Conservation (phyloP, 345 rosid species). For the Corchorus capsularis region DNA sequence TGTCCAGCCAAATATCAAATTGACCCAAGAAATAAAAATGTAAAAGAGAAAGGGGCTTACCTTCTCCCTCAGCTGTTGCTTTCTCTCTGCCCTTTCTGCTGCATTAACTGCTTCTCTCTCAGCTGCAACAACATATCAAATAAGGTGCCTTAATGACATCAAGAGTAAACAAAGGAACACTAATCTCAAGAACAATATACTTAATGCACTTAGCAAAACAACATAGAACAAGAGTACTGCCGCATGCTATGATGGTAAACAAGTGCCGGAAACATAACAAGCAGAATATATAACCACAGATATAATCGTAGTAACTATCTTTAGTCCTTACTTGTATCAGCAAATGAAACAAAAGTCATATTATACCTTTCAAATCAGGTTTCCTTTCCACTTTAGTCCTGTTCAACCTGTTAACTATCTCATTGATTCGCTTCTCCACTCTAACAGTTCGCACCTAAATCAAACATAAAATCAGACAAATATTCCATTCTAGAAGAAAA, state of each 20-base stretch:
- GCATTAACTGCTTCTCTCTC: constrained; percentile 91
- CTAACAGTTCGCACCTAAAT: constrained; percentile 80
- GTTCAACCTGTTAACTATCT: constrained; percentile 90
- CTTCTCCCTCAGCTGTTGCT: constrained; percentile 77
- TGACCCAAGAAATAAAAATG: background rate
- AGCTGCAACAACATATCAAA: constrained; percentile 50
- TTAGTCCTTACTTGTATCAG: background rate
- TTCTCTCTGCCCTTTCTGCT: constrained; percentile 93
- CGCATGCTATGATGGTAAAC: constrained; percentile 7
- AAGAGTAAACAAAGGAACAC: background rate
- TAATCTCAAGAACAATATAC: background rate
- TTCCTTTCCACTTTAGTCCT: constrained; percentile 87
- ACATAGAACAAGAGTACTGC: background rate
- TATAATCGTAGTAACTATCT: background rate
- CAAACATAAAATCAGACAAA: constrained; percentile 25
- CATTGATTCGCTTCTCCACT: constrained; percentile 95
- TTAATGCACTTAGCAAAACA: background rate
- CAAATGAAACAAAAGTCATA: background rate
- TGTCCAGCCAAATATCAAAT: background rate
- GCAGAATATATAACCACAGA: background rate
- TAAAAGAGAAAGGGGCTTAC: constrained; percentile 41
- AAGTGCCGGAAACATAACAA: background rate
- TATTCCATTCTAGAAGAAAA: background rate
- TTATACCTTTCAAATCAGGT: constrained; percentile 87
- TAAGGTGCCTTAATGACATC: constrained; percentile 8